Conservation (phyloP, 2,329 filamentous ascomycete genomes). For the Fusarium heterosporum region DNA sequence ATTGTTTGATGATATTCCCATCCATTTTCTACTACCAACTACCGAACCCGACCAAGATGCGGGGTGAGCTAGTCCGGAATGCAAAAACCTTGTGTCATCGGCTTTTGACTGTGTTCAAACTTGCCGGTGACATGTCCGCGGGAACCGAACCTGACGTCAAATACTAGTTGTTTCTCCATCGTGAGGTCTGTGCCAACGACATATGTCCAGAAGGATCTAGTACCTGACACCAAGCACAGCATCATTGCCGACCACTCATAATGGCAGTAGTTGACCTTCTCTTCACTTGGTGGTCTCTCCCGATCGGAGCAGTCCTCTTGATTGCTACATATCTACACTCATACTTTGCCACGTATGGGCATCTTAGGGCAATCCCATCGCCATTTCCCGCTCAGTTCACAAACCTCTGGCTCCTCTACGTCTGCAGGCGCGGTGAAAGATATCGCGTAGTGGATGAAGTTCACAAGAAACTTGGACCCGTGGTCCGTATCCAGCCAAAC, state of each 20-base stretch:
- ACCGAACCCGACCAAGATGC: conserved; percentile 23
- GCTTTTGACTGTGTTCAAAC: neutral
- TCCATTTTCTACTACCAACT: neutral
- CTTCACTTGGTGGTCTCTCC: conserved; percentile 61
- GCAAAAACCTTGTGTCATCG: neutral
- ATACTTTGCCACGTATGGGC: conserved; percentile 66
- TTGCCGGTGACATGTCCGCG: neutral
- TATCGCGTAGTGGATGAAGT: conserved; percentile 74
- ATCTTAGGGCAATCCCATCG: conserved; percentile 67
- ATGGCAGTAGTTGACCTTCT: conserved; percentile 50
- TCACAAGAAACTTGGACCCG: conserved; percentile 80
- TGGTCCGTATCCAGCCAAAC: conserved; percentile 86
- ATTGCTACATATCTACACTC: conserved; percentile 68
- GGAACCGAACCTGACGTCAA: neutral
- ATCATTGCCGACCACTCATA: neutral
- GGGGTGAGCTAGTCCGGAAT: conserved; percentile 11
- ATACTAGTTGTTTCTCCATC: neutral
- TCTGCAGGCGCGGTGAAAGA: conserved; percentile 73
- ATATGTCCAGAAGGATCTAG: neutral
- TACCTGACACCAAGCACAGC: neutral
- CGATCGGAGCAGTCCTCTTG: conserved; percentile 60
- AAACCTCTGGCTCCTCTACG: conserved; percentile 82
- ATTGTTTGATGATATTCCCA: conserved; percentile 2
- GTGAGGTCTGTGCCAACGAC: neutral
- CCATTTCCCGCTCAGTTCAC: conserved; percentile 75